Evolutionary conservation across 2,329 filamentous ascomycete species (phyloP).

Genomic region (Parastagonospora nodorum): DNA sequence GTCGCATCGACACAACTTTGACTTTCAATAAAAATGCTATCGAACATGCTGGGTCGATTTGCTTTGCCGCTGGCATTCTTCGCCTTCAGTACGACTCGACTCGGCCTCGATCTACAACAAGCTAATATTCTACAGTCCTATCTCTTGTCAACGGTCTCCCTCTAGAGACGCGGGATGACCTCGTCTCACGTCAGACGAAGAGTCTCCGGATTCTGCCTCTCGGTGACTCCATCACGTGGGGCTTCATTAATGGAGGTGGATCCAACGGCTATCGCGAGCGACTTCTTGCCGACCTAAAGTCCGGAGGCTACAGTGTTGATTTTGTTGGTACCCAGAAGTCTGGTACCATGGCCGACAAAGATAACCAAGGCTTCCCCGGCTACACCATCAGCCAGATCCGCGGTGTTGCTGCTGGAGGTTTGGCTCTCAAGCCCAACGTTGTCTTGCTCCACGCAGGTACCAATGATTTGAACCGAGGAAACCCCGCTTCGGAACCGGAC

Average conservation of each 20-base stretch:
- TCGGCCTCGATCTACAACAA: no score
- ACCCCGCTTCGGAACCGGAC: slow-evolving; percentile 20
- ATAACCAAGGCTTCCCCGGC: slow-evolving; percentile 40
- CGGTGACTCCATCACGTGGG: slow-evolving; percentile 34
- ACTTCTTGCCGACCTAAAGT: slow-evolving; percentile 30
- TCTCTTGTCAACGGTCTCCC: slow-evolving; percentile 8
- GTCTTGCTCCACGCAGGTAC: slow-evolving; percentile 28
- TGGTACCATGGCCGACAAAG: slow-evolving; percentile 40
- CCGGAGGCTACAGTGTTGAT: slow-evolving; percentile 22
- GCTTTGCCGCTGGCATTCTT: no score
- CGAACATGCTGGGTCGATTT: no score
- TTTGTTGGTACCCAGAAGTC: slow-evolving; percentile 37
- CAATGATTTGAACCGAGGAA: slow-evolving; percentile 25
- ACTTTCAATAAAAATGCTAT: no score
- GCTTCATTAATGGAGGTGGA: slow-evolving; percentile 28
- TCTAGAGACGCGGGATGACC: slow-evolving; percentile 4
- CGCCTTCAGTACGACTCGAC: no score
- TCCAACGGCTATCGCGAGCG: slow-evolving; percentile 40
- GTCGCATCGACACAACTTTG: no score
- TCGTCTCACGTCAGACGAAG: slow-evolving; percentile 5
- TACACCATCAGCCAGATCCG: slow-evolving; percentile 39
- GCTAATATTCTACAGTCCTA: slow-evolving; percentile 1
- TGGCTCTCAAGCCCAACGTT: slow-evolving; percentile 21
- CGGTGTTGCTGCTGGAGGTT: slow-evolving; percentile 4
- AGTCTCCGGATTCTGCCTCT: slow-evolving; percentile 22